phyloP scores from a whole-genome alignment of 805 yeast species.

The Groenewaldozyma salmanticensis region DNA sequence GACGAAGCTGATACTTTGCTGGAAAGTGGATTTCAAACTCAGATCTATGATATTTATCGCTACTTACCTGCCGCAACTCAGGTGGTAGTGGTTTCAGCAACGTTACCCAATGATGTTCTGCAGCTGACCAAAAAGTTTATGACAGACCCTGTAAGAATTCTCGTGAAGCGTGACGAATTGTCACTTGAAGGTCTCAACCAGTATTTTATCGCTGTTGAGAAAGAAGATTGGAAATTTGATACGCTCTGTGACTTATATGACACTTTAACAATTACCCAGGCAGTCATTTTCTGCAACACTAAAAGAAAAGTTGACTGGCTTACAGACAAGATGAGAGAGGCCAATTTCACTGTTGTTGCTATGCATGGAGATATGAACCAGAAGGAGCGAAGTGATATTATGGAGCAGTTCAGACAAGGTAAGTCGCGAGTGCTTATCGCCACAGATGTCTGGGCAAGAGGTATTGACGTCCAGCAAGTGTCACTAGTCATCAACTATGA shows the following conservation, averaged over 20 bases:
- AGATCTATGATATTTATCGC: constrained; percentile 86
- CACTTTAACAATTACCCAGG: constrained; percentile 91
- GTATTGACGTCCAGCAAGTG: constrained; percentile 96
- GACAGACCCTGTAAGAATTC: constrained; percentile 88
- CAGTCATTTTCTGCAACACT: constrained; percentile 96
- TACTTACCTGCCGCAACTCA: constrained; percentile 83
- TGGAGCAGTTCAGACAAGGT: constrained; percentile 94
- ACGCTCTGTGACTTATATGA: constrained; percentile 92
- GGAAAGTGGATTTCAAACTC: constrained; percentile 88
- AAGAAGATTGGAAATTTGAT: constrained; percentile 92
- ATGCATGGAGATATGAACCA: constrained; percentile 97
- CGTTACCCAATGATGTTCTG: constrained; percentile 87
- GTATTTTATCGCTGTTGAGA: constrained; percentile 79
- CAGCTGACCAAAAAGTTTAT: constrained; percentile 87
- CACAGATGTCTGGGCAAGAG: constrained; percentile 95
- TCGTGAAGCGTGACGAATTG: constrained; percentile 92
- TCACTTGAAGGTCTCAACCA: constrained; percentile 95
- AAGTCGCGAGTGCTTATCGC: constrained; percentile 86
- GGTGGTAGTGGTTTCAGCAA: constrained; percentile 91
- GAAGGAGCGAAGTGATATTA: constrained; percentile 84
- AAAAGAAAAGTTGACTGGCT: constrained; percentile 89
- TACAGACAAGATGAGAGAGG: constrained; percentile 58
- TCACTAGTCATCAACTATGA: constrained; percentile 92
- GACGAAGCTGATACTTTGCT: constrained; percentile 99
- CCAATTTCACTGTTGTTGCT: constrained; percentile 84